Base-by-base conservation (phyloP, 2,329 filamentous ascomycete genomes). In the Grosmannia huntii region DNA sequence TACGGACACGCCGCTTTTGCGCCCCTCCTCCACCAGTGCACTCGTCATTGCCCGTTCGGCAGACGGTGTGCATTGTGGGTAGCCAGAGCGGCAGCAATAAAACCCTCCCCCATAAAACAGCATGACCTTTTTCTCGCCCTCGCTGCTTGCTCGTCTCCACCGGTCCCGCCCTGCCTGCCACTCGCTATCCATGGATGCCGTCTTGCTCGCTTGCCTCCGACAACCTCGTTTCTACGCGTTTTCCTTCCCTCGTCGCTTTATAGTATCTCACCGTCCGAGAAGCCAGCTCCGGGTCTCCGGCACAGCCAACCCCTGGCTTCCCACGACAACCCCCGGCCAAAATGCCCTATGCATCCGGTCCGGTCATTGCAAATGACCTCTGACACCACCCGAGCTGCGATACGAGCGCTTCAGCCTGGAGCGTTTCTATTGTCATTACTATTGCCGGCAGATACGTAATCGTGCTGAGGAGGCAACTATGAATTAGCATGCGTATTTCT, bases 1-100 rank as follows among this genome's bases (percentile, higher is more conserved):
- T 68, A 67, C 67, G 63, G 59, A 23, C 67, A 72, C 57, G n/a
- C 23, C 14, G 16, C 50, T 46, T 36, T 3, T 36, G 14, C 36
- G 23, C 16, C n/a, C 7, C n/a, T 11, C 7, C 4, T 21, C 19
- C n/a, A 11, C 5, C n/a, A 4, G 31, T 53, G n/a, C 31, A 21
- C 31, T 16, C n/a, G 4, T 1, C 51, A 12, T 36, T 33, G n/a
- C 31, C 2, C 2, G n/a, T 38, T 14, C 21, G 53, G 21, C 21
- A 7, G 53, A 44, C n/a, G 33, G 53, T 14, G 19, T 23, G 33
- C 36, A 10, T 46, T 44, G 23, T 54, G 33, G 53, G 53, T 54
- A 54, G 53, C 53, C 33, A 28, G n/a, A 44, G 36, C 53, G 23
- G 53, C 53, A 53, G 52, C 52, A 23, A 38, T 27, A 31, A 10